Conservation (phyloP, 2,329 filamentous ascomycete species). For the Grosmannia serpens region DNA sequence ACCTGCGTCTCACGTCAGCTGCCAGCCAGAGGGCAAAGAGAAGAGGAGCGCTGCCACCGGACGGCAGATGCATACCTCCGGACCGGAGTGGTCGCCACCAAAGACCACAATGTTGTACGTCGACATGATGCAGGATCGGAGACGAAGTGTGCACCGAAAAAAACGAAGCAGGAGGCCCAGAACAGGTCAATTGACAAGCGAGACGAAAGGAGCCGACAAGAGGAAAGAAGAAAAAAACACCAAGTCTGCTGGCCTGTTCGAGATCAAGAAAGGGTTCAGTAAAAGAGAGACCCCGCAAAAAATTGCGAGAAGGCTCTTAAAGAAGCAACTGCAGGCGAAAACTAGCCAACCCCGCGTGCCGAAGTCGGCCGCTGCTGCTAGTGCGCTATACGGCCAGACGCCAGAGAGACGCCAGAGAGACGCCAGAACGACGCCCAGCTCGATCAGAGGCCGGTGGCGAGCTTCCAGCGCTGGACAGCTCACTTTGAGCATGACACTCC, state of each 20-base stretch:
- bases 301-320: not conserved
- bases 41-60: not conserved
- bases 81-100: conserved; percentile 73
- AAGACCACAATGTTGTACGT: conserved; percentile 72
- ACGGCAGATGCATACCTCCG: conserved; percentile 55
- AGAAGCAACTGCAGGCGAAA: not conserved
- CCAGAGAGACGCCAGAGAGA: not conserved
- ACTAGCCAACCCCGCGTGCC: conserved; percentile 9
- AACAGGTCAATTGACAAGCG: not conserved
- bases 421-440: no score
- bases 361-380: conserved; percentile 5
- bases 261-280: not conserved
- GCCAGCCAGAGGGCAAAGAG: not conserved
- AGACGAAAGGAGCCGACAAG: not conserved
- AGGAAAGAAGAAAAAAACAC: not conserved
- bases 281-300: not conserved
- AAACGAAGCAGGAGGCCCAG: not conserved
- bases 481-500: no score
- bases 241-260: no score
- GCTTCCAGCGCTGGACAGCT: no score
- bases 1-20: conserved; percentile 40
- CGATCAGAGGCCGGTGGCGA: no score
- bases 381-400: not conserved
- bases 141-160: no score
- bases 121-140: conserved; percentile 39